These are phyloP conservation scores for Tricholoma flavovirens DNA, from an alignment of 768 basidiomycete species.

Conservation along the genomic window DNA sequence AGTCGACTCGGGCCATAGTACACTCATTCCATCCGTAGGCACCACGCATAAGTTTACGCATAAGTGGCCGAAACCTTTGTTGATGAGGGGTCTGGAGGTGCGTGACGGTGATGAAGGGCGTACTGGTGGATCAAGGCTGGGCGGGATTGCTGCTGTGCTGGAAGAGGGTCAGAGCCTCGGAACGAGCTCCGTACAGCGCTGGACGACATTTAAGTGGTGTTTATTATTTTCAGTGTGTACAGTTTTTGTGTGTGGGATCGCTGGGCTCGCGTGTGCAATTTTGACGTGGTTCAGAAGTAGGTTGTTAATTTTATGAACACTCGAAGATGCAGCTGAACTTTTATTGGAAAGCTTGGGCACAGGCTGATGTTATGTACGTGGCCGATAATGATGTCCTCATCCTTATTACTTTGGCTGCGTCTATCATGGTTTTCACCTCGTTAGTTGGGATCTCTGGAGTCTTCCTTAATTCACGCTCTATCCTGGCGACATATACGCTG, in stretches of 20 bases:
- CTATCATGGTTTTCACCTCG: slow-evolving; percentile 50
- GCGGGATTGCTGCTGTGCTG: slow-evolving; percentile 18
- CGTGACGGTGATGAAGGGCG: slow-evolving; percentile 1
- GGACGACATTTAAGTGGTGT: slow-evolving; percentile 62
- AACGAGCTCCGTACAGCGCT: slow-evolving; percentile 36
- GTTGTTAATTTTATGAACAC: slow-evolving; percentile 13
- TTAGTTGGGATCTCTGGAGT: slow-evolving; percentile 56
- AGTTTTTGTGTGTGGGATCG: slow-evolving; percentile 50
- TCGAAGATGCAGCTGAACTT: not conserved
- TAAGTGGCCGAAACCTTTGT: slow-evolving; percentile 45
- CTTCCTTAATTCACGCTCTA: slow-evolving; percentile 60
- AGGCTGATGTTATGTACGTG: slow-evolving; percentile 58
- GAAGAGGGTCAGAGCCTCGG: slow-evolving; percentile 33
- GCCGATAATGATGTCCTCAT: slow-evolving; percentile 52
- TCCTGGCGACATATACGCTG: slow-evolving; percentile 61
- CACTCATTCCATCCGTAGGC: slow-evolving; percentile 25
- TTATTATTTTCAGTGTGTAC: slow-evolving; percentile 48
- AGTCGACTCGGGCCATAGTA: slow-evolving; percentile 23
- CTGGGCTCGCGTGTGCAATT: slow-evolving; percentile 44
- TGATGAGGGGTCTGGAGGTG: slow-evolving; percentile 18
- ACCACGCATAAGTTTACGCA: slow-evolving; percentile 41
- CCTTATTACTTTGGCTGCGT: slow-evolving; percentile 53
- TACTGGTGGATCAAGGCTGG: not conserved
- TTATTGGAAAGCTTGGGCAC: slow-evolving; percentile 42
- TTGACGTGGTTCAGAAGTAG: slow-evolving; percentile 56